A percentile compares a stretch with the other conserved stretches of the same genome.
These are phyloP conservation scores for Rosa lucieae DNA, from an alignment of 306 rosid species.

Conservation along the genomic window DNA sequence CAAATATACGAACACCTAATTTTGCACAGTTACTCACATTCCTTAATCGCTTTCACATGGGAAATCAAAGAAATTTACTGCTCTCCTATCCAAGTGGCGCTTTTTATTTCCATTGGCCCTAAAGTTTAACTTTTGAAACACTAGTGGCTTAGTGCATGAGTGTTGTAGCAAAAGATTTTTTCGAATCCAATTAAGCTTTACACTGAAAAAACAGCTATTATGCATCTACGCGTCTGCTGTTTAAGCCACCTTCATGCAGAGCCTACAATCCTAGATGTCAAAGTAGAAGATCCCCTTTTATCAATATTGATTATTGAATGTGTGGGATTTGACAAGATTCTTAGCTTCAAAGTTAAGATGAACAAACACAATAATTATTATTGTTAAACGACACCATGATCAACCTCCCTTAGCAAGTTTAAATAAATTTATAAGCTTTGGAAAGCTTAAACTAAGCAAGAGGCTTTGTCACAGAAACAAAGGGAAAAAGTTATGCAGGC, in stretches of 20 bases:
- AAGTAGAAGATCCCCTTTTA: conserved; percentile 19
- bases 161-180: background rate
- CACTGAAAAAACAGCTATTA: conserved; percentile 1
- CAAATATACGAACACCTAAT: too few species aligned
- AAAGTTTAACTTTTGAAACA: background rate
- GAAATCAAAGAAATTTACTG: background rate
- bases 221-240: conserved; percentile 27
- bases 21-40: background rate
- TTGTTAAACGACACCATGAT: background rate
- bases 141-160: conserved; percentile 3
- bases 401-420: background rate
- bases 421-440: background rate
- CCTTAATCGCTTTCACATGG: background rate
- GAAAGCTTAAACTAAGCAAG: background rate
- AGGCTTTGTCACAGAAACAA: conserved; percentile 13
- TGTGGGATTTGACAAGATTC: conserved; percentile 39
- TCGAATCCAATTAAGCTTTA: conserved; percentile 30
- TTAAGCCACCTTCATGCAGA: conserved; percentile 21
- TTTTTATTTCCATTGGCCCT: background rate
- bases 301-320: conserved; percentile 19
- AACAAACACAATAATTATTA: background rate
- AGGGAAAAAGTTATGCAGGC: conserved; percentile 12
- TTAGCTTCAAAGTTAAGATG: conserved; percentile 37
- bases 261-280: conserved; percentile 6
- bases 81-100: background rate